Conservation (phyloP, 805 yeast species). For the Torulaspora gathmanii region DNA sequence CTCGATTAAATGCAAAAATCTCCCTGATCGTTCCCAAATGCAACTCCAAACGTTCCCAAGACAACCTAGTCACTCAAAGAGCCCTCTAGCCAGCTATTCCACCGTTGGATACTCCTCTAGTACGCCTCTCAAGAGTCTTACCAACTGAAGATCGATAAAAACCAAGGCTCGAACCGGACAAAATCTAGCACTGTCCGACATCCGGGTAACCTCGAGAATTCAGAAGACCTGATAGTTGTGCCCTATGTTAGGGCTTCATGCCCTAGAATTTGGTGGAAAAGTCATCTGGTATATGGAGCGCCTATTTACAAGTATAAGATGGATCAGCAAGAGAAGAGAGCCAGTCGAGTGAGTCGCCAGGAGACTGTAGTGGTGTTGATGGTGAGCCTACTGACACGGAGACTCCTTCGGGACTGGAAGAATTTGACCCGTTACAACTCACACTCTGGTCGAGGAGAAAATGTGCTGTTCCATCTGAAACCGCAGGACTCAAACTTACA, state of each 20-base stretch:
- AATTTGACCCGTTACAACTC: conserved; percentile 14
- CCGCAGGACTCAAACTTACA: conserved; percentile 36
- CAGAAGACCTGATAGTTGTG: neutral
- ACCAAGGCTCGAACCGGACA: neutral
- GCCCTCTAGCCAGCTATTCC: neutral
- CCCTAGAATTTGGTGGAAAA: conserved; percentile 1
- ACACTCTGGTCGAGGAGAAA: conserved; percentile 6
- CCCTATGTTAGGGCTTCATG: neutral
- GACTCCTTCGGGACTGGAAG: conserved; percentile 35
- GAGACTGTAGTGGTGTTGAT: neutral
- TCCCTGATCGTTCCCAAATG: neutral
- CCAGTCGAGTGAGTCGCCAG: neutral
- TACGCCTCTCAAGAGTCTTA: neutral
- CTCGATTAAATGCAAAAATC: neutral
- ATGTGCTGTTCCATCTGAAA: conserved; percentile 19
- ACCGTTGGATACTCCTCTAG: neutral
- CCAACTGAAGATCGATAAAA: neutral
- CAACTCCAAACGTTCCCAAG: neutral
- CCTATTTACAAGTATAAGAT: neutral
- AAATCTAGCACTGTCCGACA: neutral
- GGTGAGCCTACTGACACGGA: conserved; percentile 22
- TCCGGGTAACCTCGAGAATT: neutral
- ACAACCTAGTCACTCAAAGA: neutral
- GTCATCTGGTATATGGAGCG: neutral
- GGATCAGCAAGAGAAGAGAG: neutral